A percentile compares a stretch with the other conserved stretches of the same genome.
These are phyloP conservation scores for Colletotrichum tabaci DNA, from an alignment of 2,329 filamentous ascomycete species.

Conservation along the genomic window DNA sequence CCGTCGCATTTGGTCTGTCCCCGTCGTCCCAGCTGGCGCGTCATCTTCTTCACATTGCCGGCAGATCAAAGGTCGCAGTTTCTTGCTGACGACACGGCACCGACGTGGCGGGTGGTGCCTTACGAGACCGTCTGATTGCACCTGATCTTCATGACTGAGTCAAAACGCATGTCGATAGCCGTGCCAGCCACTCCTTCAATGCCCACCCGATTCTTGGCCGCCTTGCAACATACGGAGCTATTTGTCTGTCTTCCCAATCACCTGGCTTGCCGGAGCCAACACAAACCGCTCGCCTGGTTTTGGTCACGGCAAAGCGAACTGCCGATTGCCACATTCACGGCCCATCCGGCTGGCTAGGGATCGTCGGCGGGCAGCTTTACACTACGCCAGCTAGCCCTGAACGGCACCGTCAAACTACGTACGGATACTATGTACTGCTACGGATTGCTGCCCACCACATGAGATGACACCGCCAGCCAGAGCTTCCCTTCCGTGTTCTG, in stretches of 20 bases:
- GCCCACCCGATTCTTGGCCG: too few relatives aligned
- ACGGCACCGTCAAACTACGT: constrained; percentile 10
- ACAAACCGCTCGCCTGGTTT: background rate
- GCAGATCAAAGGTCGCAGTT: background rate
- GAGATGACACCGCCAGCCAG: background rate
- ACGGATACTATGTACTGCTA: background rate
- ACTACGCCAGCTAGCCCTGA: constrained; percentile 10
- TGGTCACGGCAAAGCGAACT: constrained; percentile 8
- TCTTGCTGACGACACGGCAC: background rate
- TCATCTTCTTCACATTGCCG: background rate
- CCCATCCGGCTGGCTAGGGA: constrained; percentile 16
- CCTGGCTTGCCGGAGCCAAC: constrained; percentile 13
- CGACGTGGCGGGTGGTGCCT: background rate
- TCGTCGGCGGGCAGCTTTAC: constrained; percentile 29
- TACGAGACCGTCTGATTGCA: background rate
- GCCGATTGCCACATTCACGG: constrained; percentile 12
- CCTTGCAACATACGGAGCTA: too few relatives aligned
- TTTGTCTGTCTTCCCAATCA: constrained; percentile 11
- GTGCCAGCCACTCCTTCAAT: background rate
- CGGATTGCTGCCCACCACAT: background rate
- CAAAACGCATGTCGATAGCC: background rate
- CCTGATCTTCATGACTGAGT: background rate
- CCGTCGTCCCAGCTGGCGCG: background rate
- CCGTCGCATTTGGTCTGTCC: background rate
- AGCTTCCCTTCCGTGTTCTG: constrained; percentile 2